phyloP scores from a whole-genome alignment of 768 basidiomycete species.

The Mycena leptocephala region DNA sequence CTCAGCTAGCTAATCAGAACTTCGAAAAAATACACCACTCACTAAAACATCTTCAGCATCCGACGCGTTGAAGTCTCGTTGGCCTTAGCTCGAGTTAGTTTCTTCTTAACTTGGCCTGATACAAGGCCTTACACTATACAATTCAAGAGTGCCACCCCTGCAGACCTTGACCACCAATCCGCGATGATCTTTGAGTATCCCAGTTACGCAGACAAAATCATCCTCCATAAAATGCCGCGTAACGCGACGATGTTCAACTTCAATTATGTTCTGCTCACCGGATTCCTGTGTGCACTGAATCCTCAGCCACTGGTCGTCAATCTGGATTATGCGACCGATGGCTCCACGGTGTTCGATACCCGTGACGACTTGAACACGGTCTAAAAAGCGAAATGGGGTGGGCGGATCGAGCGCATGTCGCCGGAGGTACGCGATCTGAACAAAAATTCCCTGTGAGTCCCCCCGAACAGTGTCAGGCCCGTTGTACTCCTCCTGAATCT shows the following conservation, averaged over 20 bases:
- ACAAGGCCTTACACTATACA: not conserved
- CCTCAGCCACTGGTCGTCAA: not conserved
- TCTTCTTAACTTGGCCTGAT: not conserved
- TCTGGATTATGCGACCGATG: not conserved
- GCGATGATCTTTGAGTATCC: not conserved
- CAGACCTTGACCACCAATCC: not conserved
- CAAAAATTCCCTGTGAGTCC: not conserved
- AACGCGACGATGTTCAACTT: not conserved
- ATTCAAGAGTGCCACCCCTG: not conserved
- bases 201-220: not conserved
- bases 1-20: not conserved
- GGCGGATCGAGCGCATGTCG: not conserved
- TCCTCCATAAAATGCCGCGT: not conserved
- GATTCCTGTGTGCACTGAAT: not conserved
- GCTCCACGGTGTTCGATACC: not conserved
- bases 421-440: not conserved
- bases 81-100: not conserved
- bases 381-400: not conserved
- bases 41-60: not conserved
- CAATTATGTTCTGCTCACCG: not conserved
- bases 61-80: not conserved
- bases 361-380: not conserved
- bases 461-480: not conserved
- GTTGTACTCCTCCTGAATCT: not conserved
- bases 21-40: not conserved